These are phyloP conservation scores for Ceratobasidium sp. DNA, from an alignment of 1,284 basidiomycete genomes.

Conservation along the genomic window DNA sequence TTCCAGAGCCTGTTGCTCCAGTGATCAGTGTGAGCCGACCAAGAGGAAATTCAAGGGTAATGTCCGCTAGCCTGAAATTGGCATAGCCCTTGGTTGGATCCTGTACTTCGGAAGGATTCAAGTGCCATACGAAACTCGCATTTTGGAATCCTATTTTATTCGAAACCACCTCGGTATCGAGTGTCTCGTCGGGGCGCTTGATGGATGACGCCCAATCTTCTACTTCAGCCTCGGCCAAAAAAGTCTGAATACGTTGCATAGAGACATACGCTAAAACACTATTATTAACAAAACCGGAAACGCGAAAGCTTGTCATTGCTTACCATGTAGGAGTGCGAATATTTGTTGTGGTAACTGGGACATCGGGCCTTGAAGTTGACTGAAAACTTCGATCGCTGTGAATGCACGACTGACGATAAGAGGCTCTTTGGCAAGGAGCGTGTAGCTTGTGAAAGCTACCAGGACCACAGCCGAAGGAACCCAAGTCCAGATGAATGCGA, in stretches of 20 bases:
- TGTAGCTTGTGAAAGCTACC: constrained; percentile 67
- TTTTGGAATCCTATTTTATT: constrained; percentile 59
- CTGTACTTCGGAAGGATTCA: constrained; percentile 34
- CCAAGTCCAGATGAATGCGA: constrained; percentile 60
- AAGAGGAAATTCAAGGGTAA: constrained; percentile 64
- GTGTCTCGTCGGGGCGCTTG: constrained; percentile 46
- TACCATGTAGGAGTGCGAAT: constrained; percentile 67
- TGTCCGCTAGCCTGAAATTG: constrained; percentile 47
- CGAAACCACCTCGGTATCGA: constrained; percentile 22
- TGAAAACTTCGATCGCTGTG: constrained; percentile 68
- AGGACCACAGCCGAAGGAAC: constrained; percentile 71
- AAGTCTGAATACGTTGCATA: constrained; percentile 70
- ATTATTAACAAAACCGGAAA: constrained; percentile 23
- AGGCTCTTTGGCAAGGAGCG: constrained; percentile 61
- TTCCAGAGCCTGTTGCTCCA: constrained; percentile 79
- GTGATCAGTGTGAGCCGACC: constrained; percentile 69
- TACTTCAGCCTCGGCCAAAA: constrained; percentile 67
- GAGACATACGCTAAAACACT: constrained; percentile 63
- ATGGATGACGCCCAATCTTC: constrained; percentile 69
- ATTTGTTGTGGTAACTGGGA: constrained; percentile 65
- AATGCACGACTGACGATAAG: constrained; percentile 72
- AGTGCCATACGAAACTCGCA: constrained; percentile 65
- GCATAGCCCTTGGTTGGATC: not conserved
- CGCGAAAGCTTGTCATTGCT: not conserved
- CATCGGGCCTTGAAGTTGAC: constrained; percentile 64